Percentiles rank a stretch among this genome's conserved stretches.
phyloP scores from a whole-genome alignment of 2,329 filamentous ascomycete species.

The Fusarium sulawesiense region DNA sequence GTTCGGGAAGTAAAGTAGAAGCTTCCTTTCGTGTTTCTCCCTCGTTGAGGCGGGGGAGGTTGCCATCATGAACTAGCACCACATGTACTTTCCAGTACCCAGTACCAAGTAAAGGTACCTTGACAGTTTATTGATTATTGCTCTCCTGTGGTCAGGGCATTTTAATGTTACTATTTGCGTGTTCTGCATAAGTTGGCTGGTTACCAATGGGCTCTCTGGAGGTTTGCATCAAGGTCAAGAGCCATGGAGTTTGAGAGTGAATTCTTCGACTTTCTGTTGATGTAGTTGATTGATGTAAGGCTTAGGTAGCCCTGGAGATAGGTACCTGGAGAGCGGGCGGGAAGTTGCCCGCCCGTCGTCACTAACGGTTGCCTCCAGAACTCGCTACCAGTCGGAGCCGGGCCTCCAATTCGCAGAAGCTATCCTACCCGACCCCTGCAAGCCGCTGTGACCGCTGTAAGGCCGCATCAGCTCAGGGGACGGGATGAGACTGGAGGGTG shows the following conservation, averaged over 20 bases:
- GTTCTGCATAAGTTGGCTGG: not conserved
- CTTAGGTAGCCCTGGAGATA: not conserved
- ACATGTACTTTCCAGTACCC: not conserved
- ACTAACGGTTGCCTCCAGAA: slow-evolving; percentile 19
- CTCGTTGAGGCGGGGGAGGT: slow-evolving; percentile 1
- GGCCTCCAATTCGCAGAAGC: slow-evolving; percentile 5
- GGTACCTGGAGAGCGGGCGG: slow-evolving; percentile 1
- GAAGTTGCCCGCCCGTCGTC: slow-evolving; percentile 3
- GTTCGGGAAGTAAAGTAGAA: not conserved
- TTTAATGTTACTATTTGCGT: not conserved
- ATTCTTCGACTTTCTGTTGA: not conserved
- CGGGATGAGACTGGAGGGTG: slow-evolving; percentile 2
- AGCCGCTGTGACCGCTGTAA: slow-evolving; percentile 20
- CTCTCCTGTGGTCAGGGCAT: not conserved
- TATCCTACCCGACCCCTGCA: slow-evolving; percentile 22
- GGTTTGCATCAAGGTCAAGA: not conserved
- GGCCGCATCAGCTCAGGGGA: slow-evolving; percentile 24
- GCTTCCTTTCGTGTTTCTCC: not conserved
- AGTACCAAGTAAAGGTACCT: not conserved
- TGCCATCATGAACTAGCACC: not conserved
- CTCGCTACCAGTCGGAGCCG: not conserved
- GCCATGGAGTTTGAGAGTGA: not conserved
- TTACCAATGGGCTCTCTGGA: not conserved
- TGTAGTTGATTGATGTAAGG: not conserved
- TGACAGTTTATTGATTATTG: not conserved